phyloP scores from a whole-genome alignment of 2,329 filamentous ascomycete genomes.

The Acephala macrosclerotiorum region DNA sequence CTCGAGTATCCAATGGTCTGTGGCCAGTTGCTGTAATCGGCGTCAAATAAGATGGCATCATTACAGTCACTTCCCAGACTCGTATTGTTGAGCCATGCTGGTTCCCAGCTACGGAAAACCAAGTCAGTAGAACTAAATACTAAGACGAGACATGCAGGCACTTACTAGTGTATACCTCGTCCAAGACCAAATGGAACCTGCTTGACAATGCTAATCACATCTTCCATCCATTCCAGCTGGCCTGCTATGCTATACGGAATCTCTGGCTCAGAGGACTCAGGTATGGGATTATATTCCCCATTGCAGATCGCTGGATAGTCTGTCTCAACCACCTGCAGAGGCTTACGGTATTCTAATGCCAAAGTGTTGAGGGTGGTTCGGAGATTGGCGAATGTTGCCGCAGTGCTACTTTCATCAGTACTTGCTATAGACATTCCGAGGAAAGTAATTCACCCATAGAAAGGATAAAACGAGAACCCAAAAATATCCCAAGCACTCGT shows the following conservation, averaged over 20 bases:
- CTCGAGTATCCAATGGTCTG: slow-evolving; percentile 42
- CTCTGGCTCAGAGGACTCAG: slow-evolving; percentile 44
- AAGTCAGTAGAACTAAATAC: background rate
- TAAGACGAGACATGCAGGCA: slow-evolving; percentile 53
- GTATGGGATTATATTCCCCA: slow-evolving; percentile 53
- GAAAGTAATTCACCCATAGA: slow-evolving; percentile 53
- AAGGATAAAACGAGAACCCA: slow-evolving; percentile 74
- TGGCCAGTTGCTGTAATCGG: slow-evolving; percentile 41
- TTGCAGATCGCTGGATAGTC: slow-evolving; percentile 73
- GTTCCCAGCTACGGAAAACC: slow-evolving; percentile 55
- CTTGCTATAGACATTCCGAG: background rate
- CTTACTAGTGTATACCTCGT: slow-evolving; percentile 70
- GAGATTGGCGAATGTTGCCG: slow-evolving; percentile 65
- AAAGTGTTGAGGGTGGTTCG: slow-evolving; percentile 63
- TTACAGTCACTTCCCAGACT: slow-evolving; percentile 68
- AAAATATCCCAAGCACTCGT: slow-evolving; percentile 72
- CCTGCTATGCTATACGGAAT: slow-evolving; percentile 70
- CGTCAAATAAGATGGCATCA: slow-evolving; percentile 67
- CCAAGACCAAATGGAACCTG: slow-evolving; percentile 62
- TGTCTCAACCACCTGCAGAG: slow-evolving; percentile 72
- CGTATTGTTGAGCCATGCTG: slow-evolving; percentile 45
- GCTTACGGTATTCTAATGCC: slow-evolving; percentile 67
- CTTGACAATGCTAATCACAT: slow-evolving; percentile 63
- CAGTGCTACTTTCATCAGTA: slow-evolving; percentile 46
- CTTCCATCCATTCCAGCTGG: slow-evolving; percentile 65